Evolutionary conservation across 2,329 filamentous ascomycete species (phyloP).

Genomic region (Epichloe glyceriae): DNA sequence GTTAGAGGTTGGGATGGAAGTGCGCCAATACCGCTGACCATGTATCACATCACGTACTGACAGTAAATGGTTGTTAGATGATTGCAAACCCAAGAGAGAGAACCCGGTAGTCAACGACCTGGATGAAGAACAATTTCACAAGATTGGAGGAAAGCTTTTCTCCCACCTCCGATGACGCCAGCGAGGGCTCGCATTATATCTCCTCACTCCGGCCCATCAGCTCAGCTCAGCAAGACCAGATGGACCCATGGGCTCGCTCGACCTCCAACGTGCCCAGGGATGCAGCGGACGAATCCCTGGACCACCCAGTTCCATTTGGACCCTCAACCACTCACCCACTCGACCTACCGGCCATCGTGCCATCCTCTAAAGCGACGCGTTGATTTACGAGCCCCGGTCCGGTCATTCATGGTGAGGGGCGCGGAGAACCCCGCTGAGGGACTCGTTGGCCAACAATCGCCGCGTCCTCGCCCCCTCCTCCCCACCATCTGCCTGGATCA

Average conservation of each 20-base stretch:
- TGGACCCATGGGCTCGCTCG: neutral
- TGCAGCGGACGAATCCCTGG: neutral
- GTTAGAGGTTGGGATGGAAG: neutral
- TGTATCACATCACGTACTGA: neutral
- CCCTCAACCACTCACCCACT: neutral
- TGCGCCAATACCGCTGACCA: neutral
- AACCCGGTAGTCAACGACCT: neutral
- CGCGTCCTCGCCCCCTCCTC: neutral
- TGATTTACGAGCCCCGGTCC: neutral
- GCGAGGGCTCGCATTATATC: constrained; percentile 1
- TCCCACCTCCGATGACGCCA: neutral
- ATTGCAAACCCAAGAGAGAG: neutral
- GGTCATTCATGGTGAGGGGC: neutral
- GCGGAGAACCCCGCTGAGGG: neutral
- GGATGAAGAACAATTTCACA: neutral
- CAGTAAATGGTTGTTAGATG: neutral
- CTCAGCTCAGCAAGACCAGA: neutral
- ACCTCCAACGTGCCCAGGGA: neutral
- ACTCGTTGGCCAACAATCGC: neutral
- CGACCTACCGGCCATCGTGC: neutral
- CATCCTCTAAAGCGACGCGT: neutral
- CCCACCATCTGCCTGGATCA: neutral
- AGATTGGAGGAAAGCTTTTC: neutral
- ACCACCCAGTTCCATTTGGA: neutral
- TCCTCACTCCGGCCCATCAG: neutral